Evolutionary conservation across 768 basidiomycete species (phyloP), one percentile per base, ranked within the genome.

Genomic region (Tricholoma bakamatsutake): DNA sequence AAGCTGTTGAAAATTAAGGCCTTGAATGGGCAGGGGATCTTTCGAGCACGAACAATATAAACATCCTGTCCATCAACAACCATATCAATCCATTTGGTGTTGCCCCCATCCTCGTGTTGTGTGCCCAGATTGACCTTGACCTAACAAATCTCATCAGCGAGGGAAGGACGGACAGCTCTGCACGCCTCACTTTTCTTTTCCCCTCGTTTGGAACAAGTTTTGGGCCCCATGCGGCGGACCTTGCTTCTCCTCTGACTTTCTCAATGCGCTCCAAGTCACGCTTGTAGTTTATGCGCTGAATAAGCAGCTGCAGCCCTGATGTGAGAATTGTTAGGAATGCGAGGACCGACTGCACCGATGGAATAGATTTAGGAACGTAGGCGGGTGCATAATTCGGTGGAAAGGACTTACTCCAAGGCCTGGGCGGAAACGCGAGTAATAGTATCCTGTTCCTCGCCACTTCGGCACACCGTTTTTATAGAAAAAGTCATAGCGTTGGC

Each of bases 361-460:
- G 11, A n/a, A n/a, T 15, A 34, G n/a, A 31, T 4, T n/a, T n/a
- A 8, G 10, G 46, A 30, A 30, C 10, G 17, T 48, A 4, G 10
- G 43, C 7, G 8, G 18, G 6, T 43, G 18, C 24, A 7, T 8
- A 48, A 34, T 15, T 31, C 46, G 9, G 31, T 48, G 46, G 30
- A 31, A 59, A 28, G 31, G 17, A 67, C 82, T 59, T 63, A 89
- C 89, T 57, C 83, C 83, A 57, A 98, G 77, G 24, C 94, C 93
- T n/a, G 96, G 96, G 30, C 96, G 81, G 79, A 90, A 99, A 52
- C 97, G 85, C 30, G 91, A 84, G 70, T 98, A 99, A 70, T 98
- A 98, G 72, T 98, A 98, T 43, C 93, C 91, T 31, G 91, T 93
- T 13, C 94, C 96, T 60, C 95, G 80, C 96, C 96, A 99, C 67